Evolutionary conservation across 805 yeast genomes (phyloP), one percentile per base, ranked within the genome.

Genomic region (Gaillardinia entomophila): DNA sequence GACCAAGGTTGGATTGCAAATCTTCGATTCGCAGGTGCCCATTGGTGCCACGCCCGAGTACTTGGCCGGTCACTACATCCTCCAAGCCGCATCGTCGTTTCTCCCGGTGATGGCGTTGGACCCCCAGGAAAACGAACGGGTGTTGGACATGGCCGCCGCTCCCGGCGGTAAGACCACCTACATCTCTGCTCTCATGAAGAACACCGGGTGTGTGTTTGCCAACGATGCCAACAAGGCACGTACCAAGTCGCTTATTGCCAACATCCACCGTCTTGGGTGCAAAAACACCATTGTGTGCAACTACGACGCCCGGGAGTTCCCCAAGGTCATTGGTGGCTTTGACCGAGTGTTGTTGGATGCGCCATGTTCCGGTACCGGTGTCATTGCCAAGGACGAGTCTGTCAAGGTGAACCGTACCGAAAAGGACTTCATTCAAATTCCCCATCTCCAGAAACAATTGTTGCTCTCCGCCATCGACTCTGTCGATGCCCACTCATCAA

Each of bases 361-460:
- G 22, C 99, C 99, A 45, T 92, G 99, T 66, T 88, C 98, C 5
- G 99, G 99, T 68, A 90, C 98, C 3, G 99, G 99, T 65, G 98
- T 92, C 47, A 92, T 92, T 54, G 92, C 96, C 39, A 92, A 92
- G 66, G 98, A 92, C 66, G 95, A 87, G 54, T 79, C 86, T 33
- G 97, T 92, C 41, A 92, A 92, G 62, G 81, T 84, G 11, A 81
- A 83, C 42, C 82, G 97, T 70, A 88, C 95, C 14, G 97, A 88
- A 55, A 88, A 88, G 61, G 99, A 92, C 62, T 92, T 90, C 62
- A 81, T 90, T 47, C 95, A 90, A 61, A 84, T 92, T 48, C 97
- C 98, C 35, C 97, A 90, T 58, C 70, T 92, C 49, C 99, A 92
- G 57, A 90, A 90, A 61, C 97, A 92, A 67, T 72, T 92, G 47